A percentile compares a stretch with the other conserved stretches of the same genome.
These are phyloP conservation scores for Phylloporus arenicola DNA, from an alignment of 768 basidiomycete genomes.

Conservation along the genomic window DNA sequence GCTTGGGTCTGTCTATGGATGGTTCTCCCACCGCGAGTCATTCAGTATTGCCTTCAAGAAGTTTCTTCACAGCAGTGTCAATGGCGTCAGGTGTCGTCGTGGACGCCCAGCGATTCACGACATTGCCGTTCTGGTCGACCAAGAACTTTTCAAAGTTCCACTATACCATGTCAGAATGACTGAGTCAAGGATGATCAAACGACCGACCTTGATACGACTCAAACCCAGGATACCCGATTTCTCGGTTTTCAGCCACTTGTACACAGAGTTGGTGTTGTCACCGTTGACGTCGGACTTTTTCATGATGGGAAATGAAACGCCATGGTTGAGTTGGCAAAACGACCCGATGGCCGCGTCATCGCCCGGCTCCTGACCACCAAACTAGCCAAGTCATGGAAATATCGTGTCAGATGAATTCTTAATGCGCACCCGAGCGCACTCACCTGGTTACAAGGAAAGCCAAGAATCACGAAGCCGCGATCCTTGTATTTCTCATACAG, in stretches of 20 bases:
- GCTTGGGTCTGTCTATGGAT: conserved; percentile 4
- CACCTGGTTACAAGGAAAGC: conserved; percentile 91
- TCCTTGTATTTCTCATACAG: conserved; percentile 81
- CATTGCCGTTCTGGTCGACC: conserved; percentile 69
- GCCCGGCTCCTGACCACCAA: conserved; percentile 83
- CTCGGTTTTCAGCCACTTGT: conserved; percentile 77
- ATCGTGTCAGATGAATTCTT: neutral
- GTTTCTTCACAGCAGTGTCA: conserved; percentile 57
- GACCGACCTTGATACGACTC: conserved; percentile 64
- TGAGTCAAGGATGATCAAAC: neutral
- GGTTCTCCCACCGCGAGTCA: conserved; percentile 12
- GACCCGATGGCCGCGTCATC: conserved; percentile 66
- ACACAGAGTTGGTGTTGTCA: conserved; percentile 75
- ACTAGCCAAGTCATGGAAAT: conserved; percentile 38
- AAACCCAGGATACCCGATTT: conserved; percentile 71
- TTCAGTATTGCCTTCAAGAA: conserved; percentile 32
- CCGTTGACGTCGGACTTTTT: conserved; percentile 95
- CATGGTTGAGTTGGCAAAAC: conserved; percentile 79
- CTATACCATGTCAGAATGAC: conserved; percentile 30
- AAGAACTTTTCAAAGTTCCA: conserved; percentile 95
- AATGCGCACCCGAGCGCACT: neutral
- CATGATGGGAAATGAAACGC: conserved; percentile 87
- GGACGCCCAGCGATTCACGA: conserved; percentile 71
- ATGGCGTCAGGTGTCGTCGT: conserved; percentile 66
- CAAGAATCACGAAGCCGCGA: conserved; percentile 69